These are phyloP conservation scores for Phytophthora melonis DNA, from an alignment of 352 stramenopile genomes.

Conservation along the genomic window DNA sequence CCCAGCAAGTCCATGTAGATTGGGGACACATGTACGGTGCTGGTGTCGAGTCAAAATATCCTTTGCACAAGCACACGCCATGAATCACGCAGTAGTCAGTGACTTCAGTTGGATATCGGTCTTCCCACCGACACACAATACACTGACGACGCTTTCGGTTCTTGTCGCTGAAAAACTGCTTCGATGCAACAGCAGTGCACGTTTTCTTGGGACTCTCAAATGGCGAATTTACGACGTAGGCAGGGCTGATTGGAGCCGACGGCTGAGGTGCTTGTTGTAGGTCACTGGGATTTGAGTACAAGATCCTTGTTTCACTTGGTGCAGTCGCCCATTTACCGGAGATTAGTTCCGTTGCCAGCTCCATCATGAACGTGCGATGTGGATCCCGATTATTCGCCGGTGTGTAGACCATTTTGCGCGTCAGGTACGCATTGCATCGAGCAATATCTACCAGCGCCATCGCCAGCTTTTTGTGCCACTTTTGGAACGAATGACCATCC, in stretches of 20 bases:
- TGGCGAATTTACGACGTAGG: background rate
- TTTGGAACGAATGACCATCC: slow-evolving; percentile 42
- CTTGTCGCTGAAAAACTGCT: background rate
- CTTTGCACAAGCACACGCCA: slow-evolving; percentile 5
- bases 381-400: slow-evolving; percentile 2
- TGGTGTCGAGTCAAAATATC: background rate
- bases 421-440: slow-evolving; percentile 33
- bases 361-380: slow-evolving; percentile 7
- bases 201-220: background rate
- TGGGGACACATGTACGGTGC: background rate
- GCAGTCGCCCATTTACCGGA: slow-evolving; percentile 7
- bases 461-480: slow-evolving; percentile 44
- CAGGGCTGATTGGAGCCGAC: background rate
- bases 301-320: slow-evolving; percentile 6
- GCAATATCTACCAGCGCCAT: slow-evolving; percentile 40
- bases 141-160: slow-evolving; percentile 6
- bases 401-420: slow-evolving; percentile 11
- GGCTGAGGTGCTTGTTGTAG: background rate
- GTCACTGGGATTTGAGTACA: background rate
- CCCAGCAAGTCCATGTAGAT: too few species aligned
- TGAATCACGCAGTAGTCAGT: slow-evolving; percentile 8
- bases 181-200: slow-evolving; percentile 14
- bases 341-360: background rate
- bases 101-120: slow-evolving; percentile 5
- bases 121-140: slow-evolving; percentile 2